phyloP scores from a whole-genome alignment of 1,284 basidiomycete species.

The Rhodotorula sp. region DNA sequence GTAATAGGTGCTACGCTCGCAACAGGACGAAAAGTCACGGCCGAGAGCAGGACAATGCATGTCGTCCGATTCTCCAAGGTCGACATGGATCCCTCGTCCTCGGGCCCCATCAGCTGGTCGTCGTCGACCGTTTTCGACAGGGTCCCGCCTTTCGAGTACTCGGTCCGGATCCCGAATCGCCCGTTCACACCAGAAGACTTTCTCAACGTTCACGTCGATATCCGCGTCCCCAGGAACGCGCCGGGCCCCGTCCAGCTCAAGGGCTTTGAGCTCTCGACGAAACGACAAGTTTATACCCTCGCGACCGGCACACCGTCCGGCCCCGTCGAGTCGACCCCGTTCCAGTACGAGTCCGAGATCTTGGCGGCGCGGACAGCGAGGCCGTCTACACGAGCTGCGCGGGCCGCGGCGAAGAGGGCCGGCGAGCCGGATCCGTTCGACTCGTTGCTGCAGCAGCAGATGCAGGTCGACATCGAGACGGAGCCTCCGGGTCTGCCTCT shows the following conservation, averaged over 20 bases:
- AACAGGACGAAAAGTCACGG: neutral
- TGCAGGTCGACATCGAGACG: slow-evolving; percentile 1
- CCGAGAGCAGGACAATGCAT: slow-evolving; percentile 7
- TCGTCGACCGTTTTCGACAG: neutral
- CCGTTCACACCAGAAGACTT: slow-evolving; percentile 19
- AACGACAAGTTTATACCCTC: slow-evolving; percentile 16
- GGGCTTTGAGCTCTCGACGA: slow-evolving; percentile 23
- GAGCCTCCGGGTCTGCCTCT: neutral
- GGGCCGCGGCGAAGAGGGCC: neutral
- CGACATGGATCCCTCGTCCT: neutral
- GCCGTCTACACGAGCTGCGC: neutral
- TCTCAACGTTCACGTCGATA: slow-evolving; percentile 20
- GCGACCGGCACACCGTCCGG: neutral
- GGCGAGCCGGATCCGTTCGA: neutral
- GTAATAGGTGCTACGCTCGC: slow-evolving; percentile 5
- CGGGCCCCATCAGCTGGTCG: neutral
- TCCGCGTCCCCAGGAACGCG: slow-evolving; percentile 10
- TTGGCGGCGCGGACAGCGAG: neutral
- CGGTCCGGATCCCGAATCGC: slow-evolving; percentile 13
- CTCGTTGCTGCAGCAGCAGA: no score
- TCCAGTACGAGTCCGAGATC: neutral
- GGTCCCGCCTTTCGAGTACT: slow-evolving; percentile 21
- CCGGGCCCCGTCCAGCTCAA: slow-evolving; percentile 13
- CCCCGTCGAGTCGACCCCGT: neutral
- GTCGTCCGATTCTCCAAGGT: slow-evolving; percentile 19